Percentiles rank a stretch among this genome's conserved stretches.
These are phyloP conservation scores for Aurantiochytrium sp. DNA, from an alignment of 108 stramenopile species.

Conservation along the genomic window DNA sequence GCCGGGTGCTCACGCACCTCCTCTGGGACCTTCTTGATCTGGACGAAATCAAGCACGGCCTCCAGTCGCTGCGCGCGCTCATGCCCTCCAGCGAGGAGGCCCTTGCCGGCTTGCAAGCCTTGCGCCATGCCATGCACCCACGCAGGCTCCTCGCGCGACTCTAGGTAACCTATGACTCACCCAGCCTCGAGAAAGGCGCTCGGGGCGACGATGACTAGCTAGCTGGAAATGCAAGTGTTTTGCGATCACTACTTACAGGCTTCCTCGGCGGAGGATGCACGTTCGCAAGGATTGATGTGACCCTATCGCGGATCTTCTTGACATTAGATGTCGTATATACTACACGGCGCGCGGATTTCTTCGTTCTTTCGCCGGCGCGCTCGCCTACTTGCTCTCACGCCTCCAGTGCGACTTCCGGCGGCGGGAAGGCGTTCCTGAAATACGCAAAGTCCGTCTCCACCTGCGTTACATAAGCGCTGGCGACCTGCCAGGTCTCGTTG, in stretches of 20 bases:
- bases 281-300: too few species aligned
- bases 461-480: not conserved
- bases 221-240: too few species aligned
- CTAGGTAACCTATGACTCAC: not conserved
- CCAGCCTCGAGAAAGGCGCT: too few species aligned
- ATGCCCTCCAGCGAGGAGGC: not conserved
- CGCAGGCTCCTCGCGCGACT: not conserved
- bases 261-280: too few species aligned
- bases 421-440: not conserved
- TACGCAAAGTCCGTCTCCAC: not conserved
- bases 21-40: slow-evolving; percentile 24
- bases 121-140: not conserved
- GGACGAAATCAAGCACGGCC: not conserved
- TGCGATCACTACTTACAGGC: too few species aligned
- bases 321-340: too few species aligned
- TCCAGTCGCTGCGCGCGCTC: not conserved
- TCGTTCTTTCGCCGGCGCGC: too few species aligned
- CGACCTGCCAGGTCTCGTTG: not conserved
- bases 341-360: too few species aligned
- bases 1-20: not conserved
- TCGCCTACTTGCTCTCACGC: too few species aligned
- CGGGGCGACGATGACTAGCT: too few species aligned
- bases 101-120: not conserved
- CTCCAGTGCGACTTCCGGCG: not conserved
- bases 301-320: too few species aligned